phyloP scores from a whole-genome alignment of 2,329 filamentous ascomycete genomes.

The Ceratocystis lukuohia region DNA sequence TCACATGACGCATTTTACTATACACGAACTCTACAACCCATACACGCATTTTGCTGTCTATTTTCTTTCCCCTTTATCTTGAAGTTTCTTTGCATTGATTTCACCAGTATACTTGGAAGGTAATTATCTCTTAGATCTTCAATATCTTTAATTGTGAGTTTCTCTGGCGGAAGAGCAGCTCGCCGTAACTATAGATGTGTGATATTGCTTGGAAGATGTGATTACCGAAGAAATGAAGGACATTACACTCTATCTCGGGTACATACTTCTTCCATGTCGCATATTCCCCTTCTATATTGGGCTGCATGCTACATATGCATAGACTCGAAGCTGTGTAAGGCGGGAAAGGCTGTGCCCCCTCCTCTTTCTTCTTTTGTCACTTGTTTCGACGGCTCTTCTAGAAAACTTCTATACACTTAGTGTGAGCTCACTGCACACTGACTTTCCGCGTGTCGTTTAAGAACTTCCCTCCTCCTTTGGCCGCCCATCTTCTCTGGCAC shows the following conservation, averaged over 20 bases:
- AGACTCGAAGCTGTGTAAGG: neutral
- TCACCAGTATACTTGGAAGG: neutral
- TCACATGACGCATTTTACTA: neutral
- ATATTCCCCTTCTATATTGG: too few relatives aligned
- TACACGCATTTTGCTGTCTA: neutral
- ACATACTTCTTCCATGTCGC: neutral
- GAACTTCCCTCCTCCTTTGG: neutral
- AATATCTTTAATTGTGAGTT: neutral
- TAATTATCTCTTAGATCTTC: neutral
- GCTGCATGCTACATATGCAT: neutral
- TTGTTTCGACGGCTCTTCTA: neutral
- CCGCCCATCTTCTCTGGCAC: neutral
- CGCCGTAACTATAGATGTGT: neutral
- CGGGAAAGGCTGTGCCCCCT: neutral
- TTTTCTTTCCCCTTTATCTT: neutral
- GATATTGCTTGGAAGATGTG: neutral
- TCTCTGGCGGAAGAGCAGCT: neutral
- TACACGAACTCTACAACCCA: neutral
- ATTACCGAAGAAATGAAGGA: neutral
- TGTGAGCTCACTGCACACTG: too few relatives aligned
- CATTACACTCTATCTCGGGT: neutral
- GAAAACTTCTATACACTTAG: neutral
- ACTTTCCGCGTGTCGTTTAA: neutral
- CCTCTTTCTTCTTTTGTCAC: neutral
- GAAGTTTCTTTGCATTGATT: neutral